Evolutionary conservation across 108 stramenopile species (phyloP).

Genomic region (Cyclotella choctawhatcheeana): DNA sequence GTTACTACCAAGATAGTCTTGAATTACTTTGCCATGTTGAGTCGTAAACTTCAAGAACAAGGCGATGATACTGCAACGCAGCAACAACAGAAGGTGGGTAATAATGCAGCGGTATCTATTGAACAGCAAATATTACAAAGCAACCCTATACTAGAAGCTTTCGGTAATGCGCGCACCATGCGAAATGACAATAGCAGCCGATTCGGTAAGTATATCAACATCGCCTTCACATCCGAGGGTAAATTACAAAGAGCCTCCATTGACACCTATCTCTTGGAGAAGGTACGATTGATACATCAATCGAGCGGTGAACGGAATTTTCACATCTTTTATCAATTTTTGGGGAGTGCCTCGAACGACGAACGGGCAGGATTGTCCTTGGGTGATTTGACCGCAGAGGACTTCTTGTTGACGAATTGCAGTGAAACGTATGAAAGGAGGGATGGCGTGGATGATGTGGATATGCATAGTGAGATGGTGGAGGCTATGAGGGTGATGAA

Average conservation of each 20-base stretch:
- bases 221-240: slow-evolving; percentile 64
- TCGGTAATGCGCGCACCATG: slow-evolving; percentile 91
- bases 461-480: slow-evolving; percentile 69
- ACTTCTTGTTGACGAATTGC: slow-evolving; percentile 49
- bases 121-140: slow-evolving; percentile 86
- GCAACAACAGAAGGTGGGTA: neutral
- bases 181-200: slow-evolving; percentile 93
- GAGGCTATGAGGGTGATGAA: slow-evolving; percentile 63
- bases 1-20: slow-evolving; percentile 89
- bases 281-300: slow-evolving; percentile 88
- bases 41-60: slow-evolving; percentile 47
- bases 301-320: slow-evolving; percentile 89
- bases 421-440: slow-evolving; percentile 59
- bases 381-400: slow-evolving; percentile 20
- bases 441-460: slow-evolving; percentile 55
- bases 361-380: slow-evolving; percentile 43
- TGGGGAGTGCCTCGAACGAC: slow-evolving; percentile 54
- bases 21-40: slow-evolving; percentile 83
- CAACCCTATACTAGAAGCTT: slow-evolving; percentile 92
- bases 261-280: slow-evolving; percentile 94
- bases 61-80: slow-evolving; percentile 24
- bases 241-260: slow-evolving; percentile 72
- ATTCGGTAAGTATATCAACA: slow-evolving; percentile 97
- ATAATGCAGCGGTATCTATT: slow-evolving; percentile 34
- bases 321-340: slow-evolving; percentile 93